A percentile compares a stretch with the other conserved stretches of the same genome.
Evolutionary conservation across 768 basidiomycete genomes (phyloP).

Genomic region (Ramaria sp.): DNA sequence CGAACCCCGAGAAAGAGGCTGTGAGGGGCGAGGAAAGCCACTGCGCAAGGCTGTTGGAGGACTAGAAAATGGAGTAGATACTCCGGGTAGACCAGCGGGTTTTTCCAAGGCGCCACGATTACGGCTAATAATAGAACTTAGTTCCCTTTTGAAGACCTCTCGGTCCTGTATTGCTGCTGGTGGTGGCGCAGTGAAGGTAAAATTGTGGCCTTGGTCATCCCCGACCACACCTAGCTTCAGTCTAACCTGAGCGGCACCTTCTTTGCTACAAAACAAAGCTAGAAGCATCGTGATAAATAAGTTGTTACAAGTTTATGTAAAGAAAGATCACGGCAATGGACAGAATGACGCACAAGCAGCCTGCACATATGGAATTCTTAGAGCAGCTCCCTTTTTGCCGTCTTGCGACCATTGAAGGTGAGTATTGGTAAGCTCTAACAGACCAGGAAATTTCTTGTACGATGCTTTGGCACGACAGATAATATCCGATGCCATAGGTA

Average conservation of each 20-base stretch:
- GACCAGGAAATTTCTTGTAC: constrained; percentile 75
- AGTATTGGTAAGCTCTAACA: constrained; percentile 61
- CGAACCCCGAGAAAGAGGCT: constrained; percentile 43
- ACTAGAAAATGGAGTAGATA: constrained; percentile 12
- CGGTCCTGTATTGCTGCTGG: constrained; percentile 57
- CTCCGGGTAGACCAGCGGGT: constrained; percentile 13
- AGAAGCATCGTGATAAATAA: constrained; percentile 1
- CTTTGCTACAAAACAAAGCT: constrained; percentile 84
- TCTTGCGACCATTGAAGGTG: constrained; percentile 76
- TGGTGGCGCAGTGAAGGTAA: constrained; percentile 65
- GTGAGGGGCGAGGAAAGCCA: constrained; percentile 48
- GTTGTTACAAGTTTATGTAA: constrained; percentile 10
- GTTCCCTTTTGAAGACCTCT: constrained; percentile 72
- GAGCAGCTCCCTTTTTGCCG: constrained; percentile 50
- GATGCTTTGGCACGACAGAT: constrained; percentile 65
- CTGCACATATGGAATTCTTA: constrained; percentile 50
- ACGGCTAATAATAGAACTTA: constrained; percentile 64
- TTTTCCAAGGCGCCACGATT: constrained; percentile 40
- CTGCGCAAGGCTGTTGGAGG: constrained; percentile 24
- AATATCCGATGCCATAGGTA: constrained; percentile 8
- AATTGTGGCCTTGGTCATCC: constrained; percentile 70
- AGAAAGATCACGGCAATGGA: constrained; percentile 13
- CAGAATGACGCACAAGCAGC: constrained; percentile 42
- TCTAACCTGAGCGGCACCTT: constrained; percentile 67
- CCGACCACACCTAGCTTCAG: constrained; percentile 61